phyloP scores from a whole-genome alignment of 805 yeast genomes.

The Barnettozyma populi region DNA sequence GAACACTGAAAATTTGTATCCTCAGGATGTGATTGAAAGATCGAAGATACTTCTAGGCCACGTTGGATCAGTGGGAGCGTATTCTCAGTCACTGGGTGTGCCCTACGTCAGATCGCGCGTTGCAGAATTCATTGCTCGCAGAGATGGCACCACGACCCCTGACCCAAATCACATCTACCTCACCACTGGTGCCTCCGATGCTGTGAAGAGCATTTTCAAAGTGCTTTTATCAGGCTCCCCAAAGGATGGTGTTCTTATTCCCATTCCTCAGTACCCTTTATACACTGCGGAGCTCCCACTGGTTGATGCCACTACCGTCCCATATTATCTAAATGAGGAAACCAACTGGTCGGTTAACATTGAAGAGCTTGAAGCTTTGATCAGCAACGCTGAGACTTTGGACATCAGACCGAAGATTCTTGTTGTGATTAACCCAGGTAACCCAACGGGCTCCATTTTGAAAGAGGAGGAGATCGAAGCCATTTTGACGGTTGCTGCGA shows the following conservation, averaged over 20 bases:
- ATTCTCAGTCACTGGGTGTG: constrained; percentile 90
- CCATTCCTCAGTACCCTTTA: constrained; percentile 97
- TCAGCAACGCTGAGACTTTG: constrained; percentile 40
- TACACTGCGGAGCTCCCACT: constrained; percentile 93
- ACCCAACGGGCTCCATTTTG: constrained; percentile 92
- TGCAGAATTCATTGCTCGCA: constrained; percentile 68
- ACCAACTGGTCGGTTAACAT: constrained; percentile 83
- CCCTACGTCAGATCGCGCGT: constrained; percentile 65
- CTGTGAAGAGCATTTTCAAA: constrained; percentile 74
- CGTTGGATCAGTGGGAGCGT: constrained; percentile 88
- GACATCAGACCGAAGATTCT: constrained; percentile 69
- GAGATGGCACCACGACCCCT: constrained; percentile 69
- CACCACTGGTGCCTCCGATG: constrained; percentile 93
- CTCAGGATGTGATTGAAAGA: constrained; percentile 66
- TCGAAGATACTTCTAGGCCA: background rate
- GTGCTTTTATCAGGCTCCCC: constrained; percentile 61
- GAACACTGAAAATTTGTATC: constrained; percentile 30
- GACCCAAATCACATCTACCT: constrained; percentile 70
- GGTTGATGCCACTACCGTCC: constrained; percentile 75
- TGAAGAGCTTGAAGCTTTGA: constrained; percentile 49
- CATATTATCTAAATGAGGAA: constrained; percentile 79
- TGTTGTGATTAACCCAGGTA: constrained; percentile 96
- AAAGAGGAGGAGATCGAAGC: constrained; percentile 59
- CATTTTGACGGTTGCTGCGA: constrained; percentile 75
- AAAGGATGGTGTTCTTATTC: constrained; percentile 74